phyloP scores from a whole-genome alignment of 768 basidiomycete genomes.

The Dendrothele bispora region DNA sequence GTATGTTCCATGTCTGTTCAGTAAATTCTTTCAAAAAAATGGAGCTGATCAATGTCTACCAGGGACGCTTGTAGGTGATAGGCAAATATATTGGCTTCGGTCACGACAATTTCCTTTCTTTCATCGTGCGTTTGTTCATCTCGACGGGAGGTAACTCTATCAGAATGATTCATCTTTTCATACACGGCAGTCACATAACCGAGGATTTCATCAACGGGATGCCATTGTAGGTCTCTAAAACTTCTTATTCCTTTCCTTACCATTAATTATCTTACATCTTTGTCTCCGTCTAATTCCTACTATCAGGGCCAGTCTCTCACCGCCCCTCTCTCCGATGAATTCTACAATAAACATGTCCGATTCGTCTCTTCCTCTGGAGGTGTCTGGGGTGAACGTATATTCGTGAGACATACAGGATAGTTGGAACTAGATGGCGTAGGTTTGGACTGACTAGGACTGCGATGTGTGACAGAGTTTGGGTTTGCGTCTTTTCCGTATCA shows the following conservation, averaged over 20 bases:
- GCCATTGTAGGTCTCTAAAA: slow-evolving; percentile 18
- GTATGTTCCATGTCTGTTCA: too few relatives aligned
- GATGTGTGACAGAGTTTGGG: too few relatives aligned
- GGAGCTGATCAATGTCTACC: too few relatives aligned
- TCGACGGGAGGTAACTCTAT: slow-evolving; percentile 31
- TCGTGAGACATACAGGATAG: too few relatives aligned
- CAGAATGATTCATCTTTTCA: slow-evolving; percentile 36
- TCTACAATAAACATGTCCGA: slow-evolving; percentile 35
- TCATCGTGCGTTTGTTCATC: slow-evolving; percentile 35
- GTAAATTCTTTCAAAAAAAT: too few relatives aligned
- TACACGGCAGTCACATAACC: slow-evolving; percentile 35
- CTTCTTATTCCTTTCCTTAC: neutral
- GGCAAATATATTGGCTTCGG: slow-evolving; percentile 33
- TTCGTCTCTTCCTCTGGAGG: slow-evolving; percentile 32
- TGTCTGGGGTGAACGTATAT: slow-evolving; percentile 40
- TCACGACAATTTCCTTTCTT: slow-evolving; percentile 34
- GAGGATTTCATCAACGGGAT: slow-evolving; percentile 40
- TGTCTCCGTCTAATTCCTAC: too few relatives aligned
- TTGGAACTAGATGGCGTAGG: too few relatives aligned
- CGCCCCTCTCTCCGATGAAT: slow-evolving; percentile 32
- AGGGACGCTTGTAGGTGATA: too few relatives aligned
- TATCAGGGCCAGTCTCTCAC: slow-evolving; percentile 34
- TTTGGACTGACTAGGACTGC: too few relatives aligned
- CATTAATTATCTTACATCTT: too few relatives aligned
- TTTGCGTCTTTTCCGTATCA: too few relatives aligned